Base-by-base conservation (phyloP, 208 protist species). In the Lotmaria passim region DNA sequence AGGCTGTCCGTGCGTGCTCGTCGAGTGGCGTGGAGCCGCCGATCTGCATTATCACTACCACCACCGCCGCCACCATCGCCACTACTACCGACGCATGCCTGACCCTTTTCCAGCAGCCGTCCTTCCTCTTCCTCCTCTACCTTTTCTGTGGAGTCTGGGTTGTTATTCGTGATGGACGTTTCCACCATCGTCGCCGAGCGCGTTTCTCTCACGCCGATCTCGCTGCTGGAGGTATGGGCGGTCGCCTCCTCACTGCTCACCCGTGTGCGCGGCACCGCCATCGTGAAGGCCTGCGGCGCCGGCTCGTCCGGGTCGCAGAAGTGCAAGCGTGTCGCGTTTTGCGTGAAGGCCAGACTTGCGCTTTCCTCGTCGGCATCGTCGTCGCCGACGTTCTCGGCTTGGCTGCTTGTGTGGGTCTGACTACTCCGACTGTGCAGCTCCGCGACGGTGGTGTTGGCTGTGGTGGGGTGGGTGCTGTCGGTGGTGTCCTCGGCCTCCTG, bases 381-480 rank as follows among this genome's bases (percentile, higher is more conserved):
- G n/a, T n/a, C n/a, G n/a, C n/a, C n/a, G n/a, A n/a, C n/a, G n/a
- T n/a, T n/a, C 5, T 69, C 34, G 24, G 28, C 50, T 2, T 10
- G 44, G 19, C n/a, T 62, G 26, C 19, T 44, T 17, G 28, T n/a
- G 24, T 10, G 12, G 0, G 46, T 69, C 19, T 2, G 21, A 17
- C 31, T 44, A 48, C 55, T 56, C 14, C 41, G 10, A 34, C 38
- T 63, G 46, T 39, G 30, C 33, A 48, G 6, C 31, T 59, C 34
- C 14, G 19, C 48, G 11, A 17, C 47, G 7, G 21, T 85, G 48
- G 30, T 47, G 50, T 26, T 52, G 44, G 31, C 50, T 0, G 11
- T 73, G 46, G 31, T 68, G 61, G 44, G 44, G 17, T 28, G 39
- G 12, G 58, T 50, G 58, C 60, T 52, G 33, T 56, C 26, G 5